Evolutionary conservation across 2,329 filamentous ascomycete genomes (phyloP), one percentile per base, ranked within the genome.

Genomic region (Trichoderma sp.): DNA sequence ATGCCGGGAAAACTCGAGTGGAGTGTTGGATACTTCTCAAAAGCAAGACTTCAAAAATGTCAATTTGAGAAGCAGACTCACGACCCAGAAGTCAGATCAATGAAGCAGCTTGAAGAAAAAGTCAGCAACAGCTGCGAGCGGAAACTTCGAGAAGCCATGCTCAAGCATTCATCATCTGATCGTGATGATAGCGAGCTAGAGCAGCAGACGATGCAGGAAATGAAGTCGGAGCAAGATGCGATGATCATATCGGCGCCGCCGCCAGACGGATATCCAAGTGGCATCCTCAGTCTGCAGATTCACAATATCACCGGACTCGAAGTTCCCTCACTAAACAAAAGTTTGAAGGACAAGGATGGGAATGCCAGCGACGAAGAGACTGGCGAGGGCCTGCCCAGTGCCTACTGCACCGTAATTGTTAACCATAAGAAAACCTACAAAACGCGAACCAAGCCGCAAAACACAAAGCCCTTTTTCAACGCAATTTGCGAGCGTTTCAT

Each of bases 401-500:
- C 89, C 30, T 94, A 93, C 78, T 93, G 91, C 78, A 92, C 86
- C 36, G 87, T 94, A 75, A 91, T 93, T 57, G 80, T 94, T 74
- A 93, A 94, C 77, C 91, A 94, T 77, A 86, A 87, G 74, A 93
- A 88, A 78, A 83, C 86, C 13, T 94, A 91, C 81, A 90, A 87
- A 75, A 93, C 92, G 2, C 84, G 92, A 17, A 93, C 92, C 0
- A 94, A 94, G 80, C 92, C 92, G 1, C 93, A 93, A 81, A 93
- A 93, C 73, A 86, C 89, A 0, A 93, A 93, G 76, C 92, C 92
- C 0, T 94, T 93, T 79, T 94, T 92, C 84, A 94, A 94, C 74
- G 92, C 92, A 3, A 90, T 90, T 6, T 92, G 89, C 2, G 92
- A 94, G 78, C 87, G 90, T 6, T 93, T 93, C 74, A 85, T 94